Evolutionary conservation across 2,329 filamentous ascomycete species (phyloP), one percentile per base, ranked within the genome.

Genomic region (Venturia asperata): DNA sequence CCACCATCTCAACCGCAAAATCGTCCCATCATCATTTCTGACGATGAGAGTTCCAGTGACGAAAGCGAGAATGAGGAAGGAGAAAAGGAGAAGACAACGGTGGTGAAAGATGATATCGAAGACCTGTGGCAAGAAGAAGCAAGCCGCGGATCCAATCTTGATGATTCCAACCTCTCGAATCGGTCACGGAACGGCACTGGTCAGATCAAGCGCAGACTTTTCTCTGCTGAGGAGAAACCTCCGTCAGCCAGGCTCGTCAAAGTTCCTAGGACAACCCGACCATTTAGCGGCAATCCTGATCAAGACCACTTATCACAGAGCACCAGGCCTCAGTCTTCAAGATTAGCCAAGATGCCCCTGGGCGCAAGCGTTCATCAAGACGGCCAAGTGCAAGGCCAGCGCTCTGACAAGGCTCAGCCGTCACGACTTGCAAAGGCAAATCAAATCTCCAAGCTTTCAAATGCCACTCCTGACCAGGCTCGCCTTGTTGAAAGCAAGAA

Each of bases 61-160:
- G 37, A 64, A 37, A 19, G 21, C 42, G 45, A 62, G 49, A 30
- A 34, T 24, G 47, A 63, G 13, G 39, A 61, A 43, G 17, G 17
- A 11, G 11, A 37, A 21, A 58, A 37, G 15, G 30, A 34, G 7
- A n/a, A 37, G 13, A n/a, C 17, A 5, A 37, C 24, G 21, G 27
- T 5, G 17, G 21, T 37, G 17, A 61, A 60, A 55, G 34, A 21
- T 47, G 60, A 67, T 21, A 60, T 45, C 9, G 72, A 71, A 21
- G 79, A 81, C 64, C 74, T 81, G 27, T 81, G 79, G 79, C 74
- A 78, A 70, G 78, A 79, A 65, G 78, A 80, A 68, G 79, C 78
- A 19, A 79, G 78, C 52, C 74, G 77, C 10, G 69, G n/a, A 21
- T 61, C 65, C 15, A 34, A 66, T 27, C 19, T 49, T 19, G 47